Evolutionary conservation across 306 rosid species (phyloP).

Genomic region (Calophaca sinica): DNA sequence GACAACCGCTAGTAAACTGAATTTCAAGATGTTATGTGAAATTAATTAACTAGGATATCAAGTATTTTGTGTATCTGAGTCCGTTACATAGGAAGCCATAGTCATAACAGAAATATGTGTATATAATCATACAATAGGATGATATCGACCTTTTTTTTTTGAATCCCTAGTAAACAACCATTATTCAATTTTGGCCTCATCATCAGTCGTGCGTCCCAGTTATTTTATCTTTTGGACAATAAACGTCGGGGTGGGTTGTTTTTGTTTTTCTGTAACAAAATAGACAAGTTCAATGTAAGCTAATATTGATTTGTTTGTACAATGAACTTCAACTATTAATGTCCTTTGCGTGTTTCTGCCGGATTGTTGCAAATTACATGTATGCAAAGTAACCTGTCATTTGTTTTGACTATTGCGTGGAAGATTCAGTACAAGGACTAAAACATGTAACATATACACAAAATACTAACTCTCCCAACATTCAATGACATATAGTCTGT

Average conservation of each 20-base stretch:
- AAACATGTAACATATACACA: too few species aligned
- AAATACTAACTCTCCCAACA: too few species aligned
- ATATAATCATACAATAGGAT: constrained; percentile 45
- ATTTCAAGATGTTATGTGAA: too few species aligned
- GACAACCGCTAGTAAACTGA: too few species aligned
- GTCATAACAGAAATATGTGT: constrained; percentile 47
- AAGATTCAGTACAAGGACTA: too few species aligned
- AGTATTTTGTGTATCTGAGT: neutral
- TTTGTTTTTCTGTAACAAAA: constrained; percentile 28
- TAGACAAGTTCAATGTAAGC: constrained; percentile 28
- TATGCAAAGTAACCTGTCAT: too few species aligned
- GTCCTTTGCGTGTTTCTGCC: too few species aligned
- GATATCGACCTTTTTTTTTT: neutral
- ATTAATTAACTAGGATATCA: constrained; percentile 45
- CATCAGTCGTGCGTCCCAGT: constrained; percentile 30
- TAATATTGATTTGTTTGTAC: constrained; percentile 21
- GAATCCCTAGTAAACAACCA: neutral
- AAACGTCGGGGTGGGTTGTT: constrained; percentile 29
- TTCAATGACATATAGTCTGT: too few species aligned
- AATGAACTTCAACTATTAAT: too few species aligned
- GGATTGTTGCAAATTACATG: too few species aligned
- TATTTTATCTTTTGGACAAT: constrained; percentile 32
- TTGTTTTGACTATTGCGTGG: too few species aligned
- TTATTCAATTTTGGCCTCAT: constrained; percentile 47
- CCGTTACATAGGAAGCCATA: constrained; percentile 41